A percentile compares a stretch with the other conserved stretches of the same genome.
These are phyloP conservation scores for Colletotrichum scovillei DNA, from an alignment of 2,329 filamentous ascomycete genomes.

Conservation along the genomic window DNA sequence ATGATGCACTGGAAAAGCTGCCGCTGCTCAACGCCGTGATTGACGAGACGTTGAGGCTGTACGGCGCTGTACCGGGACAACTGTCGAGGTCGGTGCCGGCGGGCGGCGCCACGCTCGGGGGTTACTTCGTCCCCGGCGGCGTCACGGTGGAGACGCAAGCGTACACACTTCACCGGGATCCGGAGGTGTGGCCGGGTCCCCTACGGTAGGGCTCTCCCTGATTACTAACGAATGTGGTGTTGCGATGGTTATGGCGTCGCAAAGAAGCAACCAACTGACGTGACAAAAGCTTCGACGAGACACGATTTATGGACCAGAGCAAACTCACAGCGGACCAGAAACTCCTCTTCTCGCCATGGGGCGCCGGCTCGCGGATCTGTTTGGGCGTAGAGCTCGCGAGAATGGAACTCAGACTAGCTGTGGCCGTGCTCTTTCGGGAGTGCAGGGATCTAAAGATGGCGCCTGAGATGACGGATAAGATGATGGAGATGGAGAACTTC, in stretches of 20 bases:
- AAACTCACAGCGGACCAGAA: conserved; percentile 51
- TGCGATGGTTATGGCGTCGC: not conserved
- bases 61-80: conserved; percentile 50
- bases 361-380: conserved; percentile 59
- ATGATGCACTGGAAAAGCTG: conserved; percentile 48
- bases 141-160: conserved; percentile 54
- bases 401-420: conserved; percentile 65
- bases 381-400: conserved; percentile 67
- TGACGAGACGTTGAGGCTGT: conserved; percentile 57
- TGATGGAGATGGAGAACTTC: conserved; percentile 48
- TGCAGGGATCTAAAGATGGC: conserved; percentile 49
- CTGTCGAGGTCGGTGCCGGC: conserved; percentile 54
- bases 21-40: conserved; percentile 55
- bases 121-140: conserved; percentile 52
- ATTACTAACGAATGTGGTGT: not conserved
- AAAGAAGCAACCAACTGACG: not conserved
- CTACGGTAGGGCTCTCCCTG: conserved; percentile 34
- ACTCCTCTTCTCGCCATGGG: conserved; percentile 63
- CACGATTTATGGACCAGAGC: conserved; percentile 10
- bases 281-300: conserved; percentile 23
- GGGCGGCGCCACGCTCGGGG: conserved; percentile 51
- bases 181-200: conserved; percentile 53
- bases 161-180: conserved; percentile 58
- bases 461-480: conserved; percentile 48
- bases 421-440: conserved; percentile 62